Conservation (phyloP, 192 early-diverging fungal species). For the Cladochytrium replicatum region DNA sequence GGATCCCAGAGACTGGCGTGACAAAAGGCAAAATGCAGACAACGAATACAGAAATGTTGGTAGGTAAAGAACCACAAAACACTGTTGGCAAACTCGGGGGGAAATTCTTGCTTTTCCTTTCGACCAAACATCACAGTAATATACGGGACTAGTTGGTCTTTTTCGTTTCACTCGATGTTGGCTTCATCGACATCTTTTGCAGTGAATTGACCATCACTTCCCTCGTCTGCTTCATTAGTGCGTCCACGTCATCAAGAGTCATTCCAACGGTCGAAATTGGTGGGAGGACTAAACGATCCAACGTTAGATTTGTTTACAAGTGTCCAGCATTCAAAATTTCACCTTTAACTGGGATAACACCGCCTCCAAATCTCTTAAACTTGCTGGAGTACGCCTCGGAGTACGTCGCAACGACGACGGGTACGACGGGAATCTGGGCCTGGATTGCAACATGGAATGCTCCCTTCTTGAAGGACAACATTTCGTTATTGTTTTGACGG, state of each 20-base stretch:
- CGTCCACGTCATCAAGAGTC: constrained; percentile 16
- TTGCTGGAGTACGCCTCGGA: constrained; percentile 32
- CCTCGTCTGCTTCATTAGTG: constrained; percentile 10
- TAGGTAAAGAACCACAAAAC: too few relatives aligned
- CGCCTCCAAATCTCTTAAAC: constrained; percentile 26
- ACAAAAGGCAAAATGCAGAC: too few relatives aligned
- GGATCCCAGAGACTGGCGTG: too few relatives aligned
- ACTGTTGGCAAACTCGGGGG: too few relatives aligned
- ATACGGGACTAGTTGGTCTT: too few relatives aligned
- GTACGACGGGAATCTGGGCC: constrained; percentile 76
- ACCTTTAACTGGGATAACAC: constrained; percentile 24
- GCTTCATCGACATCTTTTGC: constrained; percentile 5
- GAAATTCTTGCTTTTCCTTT: too few relatives aligned
- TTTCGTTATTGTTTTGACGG: constrained; percentile 49
- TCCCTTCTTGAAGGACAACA: constrained; percentile 94
- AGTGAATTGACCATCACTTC: constrained; percentile 21
- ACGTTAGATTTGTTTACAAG: too few relatives aligned
- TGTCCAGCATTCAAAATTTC: constrained; percentile 4
- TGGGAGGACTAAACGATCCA: constrained; percentile 30
- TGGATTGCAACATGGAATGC: constrained; percentile 90
- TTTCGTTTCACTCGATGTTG: too few relatives aligned
- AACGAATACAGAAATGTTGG: too few relatives aligned
- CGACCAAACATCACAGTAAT: too few relatives aligned
- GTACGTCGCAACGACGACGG: constrained; percentile 70
- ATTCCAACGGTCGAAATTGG: constrained; percentile 26